A percentile compares a stretch with the other conserved stretches of the same genome.
These are phyloP conservation scores for Lepiota brunneoincarnata DNA, from an alignment of 768 basidiomycete genomes.

Conservation along the genomic window DNA sequence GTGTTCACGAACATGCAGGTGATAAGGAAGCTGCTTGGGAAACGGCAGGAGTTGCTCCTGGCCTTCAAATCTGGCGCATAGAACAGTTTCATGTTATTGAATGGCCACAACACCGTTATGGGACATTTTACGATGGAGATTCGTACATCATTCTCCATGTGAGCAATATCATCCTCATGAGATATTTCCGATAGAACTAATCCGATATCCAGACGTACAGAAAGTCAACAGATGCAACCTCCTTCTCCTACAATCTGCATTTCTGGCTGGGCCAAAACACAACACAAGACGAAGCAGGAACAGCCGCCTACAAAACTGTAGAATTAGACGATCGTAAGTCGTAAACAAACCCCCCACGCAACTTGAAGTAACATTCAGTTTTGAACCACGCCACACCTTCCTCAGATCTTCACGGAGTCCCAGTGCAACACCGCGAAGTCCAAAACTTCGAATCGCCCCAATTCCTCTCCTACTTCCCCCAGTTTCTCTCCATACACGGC, in stretches of 20 bases:
- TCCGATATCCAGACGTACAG: constrained; percentile 50
- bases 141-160: constrained; percentile 66
- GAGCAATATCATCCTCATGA: constrained; percentile 16
- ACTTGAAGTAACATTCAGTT: background rate
- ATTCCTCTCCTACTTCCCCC: constrained; percentile 31
- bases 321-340: constrained; percentile 62
- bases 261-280: constrained; percentile 65
- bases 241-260: constrained; percentile 56
- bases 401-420: constrained; percentile 51
- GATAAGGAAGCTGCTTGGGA: constrained; percentile 51
- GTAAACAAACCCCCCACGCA: background rate
- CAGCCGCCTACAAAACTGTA: constrained; percentile 65
- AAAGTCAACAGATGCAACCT: constrained; percentile 40
- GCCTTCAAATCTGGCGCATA: constrained; percentile 57
- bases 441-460: constrained; percentile 55
- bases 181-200: background rate
- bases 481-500: constrained; percentile 26
- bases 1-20: constrained; percentile 49
- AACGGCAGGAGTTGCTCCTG: constrained; percentile 38
- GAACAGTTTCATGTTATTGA: constrained; percentile 53
- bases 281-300: constrained; percentile 59
- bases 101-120: constrained; percentile 50
- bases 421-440: constrained; percentile 61
- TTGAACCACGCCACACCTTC: background rate
- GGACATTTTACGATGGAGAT: constrained; percentile 63